Base-by-base conservation (phyloP, 371 early-diverging fungal genomes). In the Rhizopus delemar region DNA sequence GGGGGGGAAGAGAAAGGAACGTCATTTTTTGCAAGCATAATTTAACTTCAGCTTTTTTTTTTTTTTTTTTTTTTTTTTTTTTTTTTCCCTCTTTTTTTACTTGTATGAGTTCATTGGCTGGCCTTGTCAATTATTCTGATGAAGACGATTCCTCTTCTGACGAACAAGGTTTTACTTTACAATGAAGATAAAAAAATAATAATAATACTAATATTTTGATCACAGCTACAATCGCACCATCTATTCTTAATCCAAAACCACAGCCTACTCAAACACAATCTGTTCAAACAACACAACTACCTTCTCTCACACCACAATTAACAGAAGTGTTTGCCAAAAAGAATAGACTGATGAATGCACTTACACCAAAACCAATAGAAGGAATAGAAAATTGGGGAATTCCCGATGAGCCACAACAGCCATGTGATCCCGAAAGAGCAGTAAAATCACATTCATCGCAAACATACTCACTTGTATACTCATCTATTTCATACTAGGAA, bases 401-500 rank as follows among this genome's bases (percentile, higher is more conserved):
- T n/a, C 82, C 81, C 5, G 71, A 82, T 5, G 79, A 79, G 49
- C 77, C 84, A 7, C 48, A 59, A 12, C 70, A 73, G 0, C 71
- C 73, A 28, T 76, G 80, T 32, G 78, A 87, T 56, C 68, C 80
- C 6, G 83, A 79, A 13, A 61, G 81, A 41, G 73, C 71, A 66
- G 85, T 83, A 65, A 63, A 57, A n/a, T n/a, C 13, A 29, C 15
- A n/a, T 22, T 22, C 22, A 22, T 2, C 22, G 2, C 22, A 22
- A 22, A 22, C 3, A 15, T 9, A 41, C 29, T 28, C 22, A 34
- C 39, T 7, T 5, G 41, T 15, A 12, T 22, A 22, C 22, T 22
- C 22, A 22, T 22, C 12, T 29, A 9, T 53, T n/a, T 7, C 0
- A 49, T 65, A 71, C 9, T 69, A 88, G 82, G 83, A 69, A 54